Evolutionary conservation across 176 grass and related monocot species (phyloP).

Genomic region (Oryza coarctata): DNA sequence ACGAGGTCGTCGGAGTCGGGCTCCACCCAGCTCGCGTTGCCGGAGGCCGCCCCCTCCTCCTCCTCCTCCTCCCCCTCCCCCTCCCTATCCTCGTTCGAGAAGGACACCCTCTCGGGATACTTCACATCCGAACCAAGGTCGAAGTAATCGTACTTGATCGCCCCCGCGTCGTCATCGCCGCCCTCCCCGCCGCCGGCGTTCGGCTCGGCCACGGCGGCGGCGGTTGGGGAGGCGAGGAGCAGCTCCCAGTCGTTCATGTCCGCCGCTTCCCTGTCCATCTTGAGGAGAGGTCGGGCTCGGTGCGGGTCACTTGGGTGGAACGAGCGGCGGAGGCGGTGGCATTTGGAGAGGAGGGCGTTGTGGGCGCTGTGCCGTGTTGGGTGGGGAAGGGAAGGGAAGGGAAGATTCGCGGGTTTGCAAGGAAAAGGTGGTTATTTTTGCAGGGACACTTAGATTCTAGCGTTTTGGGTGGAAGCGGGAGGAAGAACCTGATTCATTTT

Average conservation of each 20-base stretch:
- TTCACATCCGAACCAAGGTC: constrained; percentile 54
- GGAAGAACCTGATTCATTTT: constrained; percentile 37
- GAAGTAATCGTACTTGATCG: constrained; percentile 90
- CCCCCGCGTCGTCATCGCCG: constrained; percentile 48
- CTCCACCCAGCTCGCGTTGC: constrained; percentile 69
- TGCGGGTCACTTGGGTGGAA: neutral
- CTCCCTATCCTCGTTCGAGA: neutral
- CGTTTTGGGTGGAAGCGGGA: neutral
- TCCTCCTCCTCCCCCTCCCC: constrained; percentile 22
- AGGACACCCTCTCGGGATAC: constrained; percentile 43
- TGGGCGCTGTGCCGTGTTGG: constrained; percentile 33
- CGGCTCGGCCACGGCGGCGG: neutral
- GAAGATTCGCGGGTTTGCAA: constrained; percentile 37
- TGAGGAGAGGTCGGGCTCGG: constrained; percentile 14
- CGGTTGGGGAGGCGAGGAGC: constrained; percentile 44
- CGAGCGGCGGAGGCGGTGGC: neutral
- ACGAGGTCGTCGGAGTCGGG: constrained; percentile 58
- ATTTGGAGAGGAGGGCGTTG: neutral
- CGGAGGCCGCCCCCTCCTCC: constrained; percentile 38
- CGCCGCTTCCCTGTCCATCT: constrained; percentile 52
- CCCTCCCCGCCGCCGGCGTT: constrained; percentile 9
- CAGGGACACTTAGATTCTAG: constrained; percentile 19
- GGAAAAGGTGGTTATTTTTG: constrained; percentile 11
- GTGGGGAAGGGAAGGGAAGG: constrained; percentile 18
- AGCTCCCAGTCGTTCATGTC: constrained; percentile 76